phyloP scores from a whole-genome alignment of 1,284 basidiomycete genomes.

The Laetiporus sulphureus region DNA sequence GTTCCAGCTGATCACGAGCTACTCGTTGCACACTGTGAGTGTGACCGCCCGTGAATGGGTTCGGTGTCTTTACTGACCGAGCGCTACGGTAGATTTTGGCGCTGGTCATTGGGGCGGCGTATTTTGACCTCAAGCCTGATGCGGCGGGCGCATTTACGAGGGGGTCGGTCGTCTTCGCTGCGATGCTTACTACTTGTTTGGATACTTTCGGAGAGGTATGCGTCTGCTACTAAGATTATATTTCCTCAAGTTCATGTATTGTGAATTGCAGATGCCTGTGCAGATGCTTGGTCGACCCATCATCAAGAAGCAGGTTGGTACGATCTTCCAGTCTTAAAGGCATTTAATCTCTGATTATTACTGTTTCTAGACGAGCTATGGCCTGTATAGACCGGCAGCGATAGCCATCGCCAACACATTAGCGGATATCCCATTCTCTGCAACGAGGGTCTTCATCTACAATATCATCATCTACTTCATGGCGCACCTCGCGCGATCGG shows the following conservation, averaged over 20 bases:
- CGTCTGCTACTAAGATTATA: too few species aligned
- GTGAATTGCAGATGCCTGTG: conserved; percentile 39
- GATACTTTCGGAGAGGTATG: conserved; percentile 68
- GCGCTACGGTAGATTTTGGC: conserved; percentile 38
- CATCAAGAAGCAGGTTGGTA: conserved; percentile 47
- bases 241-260: too few species aligned
- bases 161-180: conserved; percentile 77
- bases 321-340: background rate
- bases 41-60: conserved; percentile 5
- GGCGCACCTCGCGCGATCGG: conserved; percentile 52
- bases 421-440: conserved; percentile 72
- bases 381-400: conserved; percentile 77
- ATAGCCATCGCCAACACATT: conserved; percentile 69
- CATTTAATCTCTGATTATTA: background rate
- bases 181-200: conserved; percentile 67
- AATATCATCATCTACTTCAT: conserved; percentile 75
- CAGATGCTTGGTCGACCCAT: conserved; percentile 78
- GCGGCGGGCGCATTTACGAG: conserved; percentile 83
- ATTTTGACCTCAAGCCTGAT: conserved; percentile 64
- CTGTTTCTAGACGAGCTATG: conserved; percentile 59
- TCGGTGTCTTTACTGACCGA: background rate
- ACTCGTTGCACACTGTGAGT: conserved; percentile 46
- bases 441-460: conserved; percentile 56
- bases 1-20: conserved; percentile 76
- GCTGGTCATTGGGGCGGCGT: conserved; percentile 74